Evolutionary conservation across 2,329 filamentous ascomycete species (phyloP).

Genomic region (Amauroascus niger): DNA sequence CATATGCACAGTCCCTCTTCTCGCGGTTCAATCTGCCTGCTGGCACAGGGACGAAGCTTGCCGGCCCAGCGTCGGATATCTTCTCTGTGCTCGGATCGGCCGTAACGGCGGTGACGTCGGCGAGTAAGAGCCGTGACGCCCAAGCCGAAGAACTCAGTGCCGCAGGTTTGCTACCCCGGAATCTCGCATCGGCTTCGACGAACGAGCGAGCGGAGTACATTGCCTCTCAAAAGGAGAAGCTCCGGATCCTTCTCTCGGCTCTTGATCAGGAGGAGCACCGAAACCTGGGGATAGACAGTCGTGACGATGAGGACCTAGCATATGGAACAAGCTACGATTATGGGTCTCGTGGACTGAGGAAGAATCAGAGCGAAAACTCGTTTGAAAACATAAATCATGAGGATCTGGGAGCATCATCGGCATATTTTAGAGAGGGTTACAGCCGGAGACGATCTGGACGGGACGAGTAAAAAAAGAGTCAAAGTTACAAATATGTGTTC

Average conservation of each 20-base stretch:
- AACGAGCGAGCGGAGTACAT: constrained; percentile 67
- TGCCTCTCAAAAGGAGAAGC: constrained; percentile 64
- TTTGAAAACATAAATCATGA: constrained; percentile 83
- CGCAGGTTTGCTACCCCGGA: constrained; percentile 59
- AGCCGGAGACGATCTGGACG: constrained; percentile 7
- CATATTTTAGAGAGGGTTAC: constrained; percentile 10
- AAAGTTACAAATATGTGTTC: background rate
- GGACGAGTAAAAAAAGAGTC: background rate
- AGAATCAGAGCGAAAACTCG: constrained; percentile 76
- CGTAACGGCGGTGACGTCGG: constrained; percentile 51
- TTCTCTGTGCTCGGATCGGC: constrained; percentile 68
- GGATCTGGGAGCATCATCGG: constrained; percentile 33
- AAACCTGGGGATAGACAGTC: constrained; percentile 39
- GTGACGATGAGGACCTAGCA: constrained; percentile 31
- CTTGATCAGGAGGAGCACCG: constrained; percentile 71
- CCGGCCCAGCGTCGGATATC: constrained; percentile 52
- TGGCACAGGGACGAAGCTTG: constrained; percentile 45
- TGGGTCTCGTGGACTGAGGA: constrained; percentile 45
- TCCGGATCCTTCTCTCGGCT: constrained; percentile 63
- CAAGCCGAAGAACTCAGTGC: constrained; percentile 45
- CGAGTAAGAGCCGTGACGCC: constrained; percentile 30
- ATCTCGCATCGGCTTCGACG: constrained; percentile 49
- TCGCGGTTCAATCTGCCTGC: constrained; percentile 76
- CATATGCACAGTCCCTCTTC: constrained; percentile 72
- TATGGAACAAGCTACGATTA: constrained; percentile 30